A percentile compares a stretch with the other conserved stretches of the same genome.
Evolutionary conservation across 225 moss, liverwort and hornwort genomes (phyloP).

Genomic region (Bryoerythrophyllum caledonicum): DNA sequence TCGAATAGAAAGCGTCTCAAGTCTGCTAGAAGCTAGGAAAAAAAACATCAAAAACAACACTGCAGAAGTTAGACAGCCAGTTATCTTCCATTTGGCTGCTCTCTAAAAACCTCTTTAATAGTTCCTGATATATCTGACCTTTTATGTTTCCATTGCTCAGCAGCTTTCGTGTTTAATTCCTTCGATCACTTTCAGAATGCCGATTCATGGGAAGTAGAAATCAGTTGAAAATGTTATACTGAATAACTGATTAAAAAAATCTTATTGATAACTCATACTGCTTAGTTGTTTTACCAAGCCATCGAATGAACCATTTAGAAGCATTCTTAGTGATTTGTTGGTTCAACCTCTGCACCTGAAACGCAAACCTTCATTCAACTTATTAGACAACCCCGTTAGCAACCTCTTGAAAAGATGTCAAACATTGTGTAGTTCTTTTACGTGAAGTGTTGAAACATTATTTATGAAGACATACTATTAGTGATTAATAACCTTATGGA

Average conservation of each 20-base stretch:
- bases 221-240: not conserved
- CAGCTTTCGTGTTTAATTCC: conserved; percentile 3
- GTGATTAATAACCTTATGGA: not conserved
- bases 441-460: not conserved
- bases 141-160: conserved; percentile 4
- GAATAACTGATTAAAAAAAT: not conserved
- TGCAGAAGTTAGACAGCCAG: not conserved
- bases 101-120: not conserved
- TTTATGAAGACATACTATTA: not conserved
- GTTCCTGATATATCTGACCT: conserved; percentile 18
- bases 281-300: not conserved
- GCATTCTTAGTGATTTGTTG: not conserved
- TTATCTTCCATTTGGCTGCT: not conserved
- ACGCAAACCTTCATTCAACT: not conserved
- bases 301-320: not conserved
- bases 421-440: not conserved
- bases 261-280: not conserved
- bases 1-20: not conserved
- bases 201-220: not conserved
- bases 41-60: not conserved
- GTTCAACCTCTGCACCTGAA: not conserved
- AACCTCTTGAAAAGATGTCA: not conserved
- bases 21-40: not conserved
- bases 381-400: not conserved
- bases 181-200: not conserved